Evolutionary conservation across 225 moss, liverwort and hornwort genomes (phyloP).

Genomic region (Sphagnum contortum): DNA sequence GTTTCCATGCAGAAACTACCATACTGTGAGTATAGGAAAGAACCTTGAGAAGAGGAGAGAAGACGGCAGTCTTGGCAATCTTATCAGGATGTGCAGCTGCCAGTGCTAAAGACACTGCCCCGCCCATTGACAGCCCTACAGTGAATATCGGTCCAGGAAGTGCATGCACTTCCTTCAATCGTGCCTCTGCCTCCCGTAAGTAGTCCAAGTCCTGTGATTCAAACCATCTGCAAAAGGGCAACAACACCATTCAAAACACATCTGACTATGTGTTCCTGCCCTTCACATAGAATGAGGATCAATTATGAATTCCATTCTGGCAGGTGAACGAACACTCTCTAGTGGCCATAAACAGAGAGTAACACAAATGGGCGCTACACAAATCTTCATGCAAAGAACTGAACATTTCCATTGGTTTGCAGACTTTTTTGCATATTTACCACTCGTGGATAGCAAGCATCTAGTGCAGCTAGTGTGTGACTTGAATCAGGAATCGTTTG

Average conservation of each 20-base stretch:
- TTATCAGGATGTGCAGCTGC: slow-evolving; percentile 48
- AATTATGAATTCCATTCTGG: no score
- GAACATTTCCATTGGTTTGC: no score
- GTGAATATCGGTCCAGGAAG: slow-evolving; percentile 67
- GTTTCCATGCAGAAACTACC: not conserved
- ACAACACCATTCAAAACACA: not conserved
- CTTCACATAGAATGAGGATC: not conserved
- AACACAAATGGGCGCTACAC: no score
- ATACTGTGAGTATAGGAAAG: not conserved
- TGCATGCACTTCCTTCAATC: slow-evolving; percentile 45
- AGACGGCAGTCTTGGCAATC: slow-evolving; percentile 48
- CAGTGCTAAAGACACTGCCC: slow-evolving; percentile 46
- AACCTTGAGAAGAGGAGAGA: slow-evolving; percentile 69
- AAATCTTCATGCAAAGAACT: no score
- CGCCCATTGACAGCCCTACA: slow-evolving; percentile 70
- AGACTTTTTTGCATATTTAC: not conserved
- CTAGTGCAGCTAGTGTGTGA: no score
- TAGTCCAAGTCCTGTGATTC: slow-evolving; percentile 54
- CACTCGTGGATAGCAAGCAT: not conserved
- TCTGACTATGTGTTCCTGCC: not conserved
- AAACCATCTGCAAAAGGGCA: slow-evolving; percentile 22
- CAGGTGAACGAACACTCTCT: no score
- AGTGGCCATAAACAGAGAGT: no score
- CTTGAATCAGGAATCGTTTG: no score
- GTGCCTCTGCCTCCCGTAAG: slow-evolving; percentile 47